Evolutionary conservation across 2,329 filamentous ascomycete genomes (phyloP).

Genomic region (Botryotinia calthae): DNA sequence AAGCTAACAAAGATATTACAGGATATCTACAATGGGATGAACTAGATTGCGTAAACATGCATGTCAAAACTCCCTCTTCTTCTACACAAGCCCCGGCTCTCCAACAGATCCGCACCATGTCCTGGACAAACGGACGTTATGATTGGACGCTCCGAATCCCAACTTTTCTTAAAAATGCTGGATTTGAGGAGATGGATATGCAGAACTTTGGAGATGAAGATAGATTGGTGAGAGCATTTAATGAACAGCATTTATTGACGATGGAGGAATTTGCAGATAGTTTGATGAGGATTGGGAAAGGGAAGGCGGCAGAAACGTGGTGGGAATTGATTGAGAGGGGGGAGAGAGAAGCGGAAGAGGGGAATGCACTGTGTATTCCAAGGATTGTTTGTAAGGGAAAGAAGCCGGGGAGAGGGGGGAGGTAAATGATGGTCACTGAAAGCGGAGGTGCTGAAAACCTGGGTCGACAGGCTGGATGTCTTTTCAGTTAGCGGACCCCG

Average conservation of each 20-base stretch:
- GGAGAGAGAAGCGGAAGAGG: neutral
- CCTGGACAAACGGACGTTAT: neutral
- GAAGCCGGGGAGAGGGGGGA: neutral
- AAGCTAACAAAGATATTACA: neutral
- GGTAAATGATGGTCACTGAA: neutral
- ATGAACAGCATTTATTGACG: slow-evolving; percentile 6
- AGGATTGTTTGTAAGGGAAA: neutral
- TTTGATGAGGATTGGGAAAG: neutral
- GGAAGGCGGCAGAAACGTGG: neutral
- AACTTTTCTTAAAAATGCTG: neutral
- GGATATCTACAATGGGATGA: slow-evolving; percentile 16
- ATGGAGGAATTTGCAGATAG: slow-evolving; percentile 10
- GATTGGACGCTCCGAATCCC: neutral
- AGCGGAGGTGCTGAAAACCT: neutral
- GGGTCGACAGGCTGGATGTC: neutral
- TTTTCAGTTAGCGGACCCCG: neutral
- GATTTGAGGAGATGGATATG: neutral
- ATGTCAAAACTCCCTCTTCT: neutral
- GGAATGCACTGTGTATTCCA: neutral
- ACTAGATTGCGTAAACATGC: slow-evolving; percentile 9
- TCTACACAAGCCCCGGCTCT: neutral
- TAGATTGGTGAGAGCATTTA: neutral
- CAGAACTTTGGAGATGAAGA: slow-evolving; percentile 1
- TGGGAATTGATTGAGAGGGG: neutral
- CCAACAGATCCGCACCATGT: neutral